Conservation (phyloP, 23 red algal genomes). For the Cyanidiococcus yangmingshanensis region DNA sequence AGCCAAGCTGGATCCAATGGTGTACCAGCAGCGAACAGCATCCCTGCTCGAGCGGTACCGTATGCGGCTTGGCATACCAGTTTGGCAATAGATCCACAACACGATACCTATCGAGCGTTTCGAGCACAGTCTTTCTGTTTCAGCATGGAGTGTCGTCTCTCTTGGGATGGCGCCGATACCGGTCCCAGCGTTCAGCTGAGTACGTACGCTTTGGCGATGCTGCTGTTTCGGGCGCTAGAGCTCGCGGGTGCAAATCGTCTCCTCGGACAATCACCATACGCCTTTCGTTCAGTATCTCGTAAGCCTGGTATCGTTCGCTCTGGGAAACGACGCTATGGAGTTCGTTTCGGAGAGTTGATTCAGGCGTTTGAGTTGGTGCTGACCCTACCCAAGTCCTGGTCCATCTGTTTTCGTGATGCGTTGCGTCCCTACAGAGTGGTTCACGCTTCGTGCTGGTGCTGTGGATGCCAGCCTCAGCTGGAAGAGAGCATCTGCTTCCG, state of each 20-base stretch:
- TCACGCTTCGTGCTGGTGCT: neutral
- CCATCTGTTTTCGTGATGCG: neutral
- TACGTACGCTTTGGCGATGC: neutral
- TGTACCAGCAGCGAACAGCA: no score
- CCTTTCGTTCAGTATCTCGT: neutral
- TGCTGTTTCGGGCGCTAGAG: neutral
- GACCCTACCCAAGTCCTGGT: neutral
- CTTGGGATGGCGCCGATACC: neutral
- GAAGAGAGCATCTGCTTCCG: neutral
- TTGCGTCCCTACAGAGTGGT: neutral
- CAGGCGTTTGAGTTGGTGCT: neutral
- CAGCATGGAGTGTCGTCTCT: neutral
- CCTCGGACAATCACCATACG: neutral
- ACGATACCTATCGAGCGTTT: neutral
- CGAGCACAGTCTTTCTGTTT: neutral
- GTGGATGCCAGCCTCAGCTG: neutral
- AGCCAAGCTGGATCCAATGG: no score
- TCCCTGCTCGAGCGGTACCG: neutral
- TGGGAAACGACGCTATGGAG: constrained; percentile 6
- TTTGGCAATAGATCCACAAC: neutral
- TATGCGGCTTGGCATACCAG: neutral
- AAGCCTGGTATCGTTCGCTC: neutral
- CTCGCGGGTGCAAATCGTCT: neutral
- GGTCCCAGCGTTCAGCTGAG: neutral
- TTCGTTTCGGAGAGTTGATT: neutral